Base-by-base conservation (phyloP, 148 eudicot species). In the Dianthus caryophyllus region DNA sequence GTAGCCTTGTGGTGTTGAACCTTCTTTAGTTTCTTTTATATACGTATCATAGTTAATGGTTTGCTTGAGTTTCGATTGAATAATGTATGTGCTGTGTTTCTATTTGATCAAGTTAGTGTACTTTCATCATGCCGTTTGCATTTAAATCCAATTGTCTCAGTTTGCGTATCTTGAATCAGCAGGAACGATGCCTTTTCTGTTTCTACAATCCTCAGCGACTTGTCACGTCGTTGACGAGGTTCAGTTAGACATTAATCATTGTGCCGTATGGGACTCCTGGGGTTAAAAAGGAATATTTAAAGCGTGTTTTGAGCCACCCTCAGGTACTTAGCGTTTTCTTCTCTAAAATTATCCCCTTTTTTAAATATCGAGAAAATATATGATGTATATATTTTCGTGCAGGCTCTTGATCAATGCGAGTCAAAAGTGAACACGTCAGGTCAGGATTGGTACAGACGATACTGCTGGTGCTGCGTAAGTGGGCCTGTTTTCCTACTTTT, bases 391-490 rank as follows among this genome's bases (percentile, higher is more conserved):
- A 52, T 12, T n/a, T 75, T 29, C 67, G 67, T 77, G 76, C 84
- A 94, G 98, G 97, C 98, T 43, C 92, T 94, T 69, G 88, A 74
- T 77, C 98, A 94, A 64, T 94, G 98, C 77, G 87, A 90, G 69
- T 80, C 73, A 75, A 70, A 66, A 57, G 69, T 94, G 21, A 80
- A 76, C 77, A 71, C 76, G 66, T 77, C 88, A 65, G 92, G 88
- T 76, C 47, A 82, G 86, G 80, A 79, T 90, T 61, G 84, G 49
- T 76, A 78, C 84, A 2, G 92, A 83, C 56, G 97, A 94, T 77
- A 75, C 98, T 66, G 97, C 98, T 70, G 84, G 89, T 67, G 97
- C 98, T 70, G 97, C 98, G 78, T 83, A 87, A 90, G 98, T 93
- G 73, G 63, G 64, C 48, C 64, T 43, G 21, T 1, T n/a, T n/a